Conservation (phyloP, 2,329 filamentous ascomycete species). For the Scytalidium lignicola region DNA sequence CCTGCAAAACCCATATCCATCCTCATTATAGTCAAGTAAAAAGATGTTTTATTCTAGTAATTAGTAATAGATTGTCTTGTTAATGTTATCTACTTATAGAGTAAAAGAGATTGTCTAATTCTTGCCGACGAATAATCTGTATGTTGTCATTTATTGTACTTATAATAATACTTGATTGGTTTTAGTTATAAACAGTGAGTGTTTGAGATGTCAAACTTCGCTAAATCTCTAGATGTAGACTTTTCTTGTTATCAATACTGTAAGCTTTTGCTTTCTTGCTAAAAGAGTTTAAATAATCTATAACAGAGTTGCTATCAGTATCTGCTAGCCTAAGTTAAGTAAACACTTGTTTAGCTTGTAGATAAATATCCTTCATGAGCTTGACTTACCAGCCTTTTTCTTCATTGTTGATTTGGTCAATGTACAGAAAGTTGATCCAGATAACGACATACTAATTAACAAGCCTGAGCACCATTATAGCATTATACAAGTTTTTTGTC, state of each 20-base stretch:
- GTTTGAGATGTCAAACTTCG: neutral
- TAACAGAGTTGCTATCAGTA: too few relatives aligned
- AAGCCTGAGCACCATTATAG: too few relatives aligned
- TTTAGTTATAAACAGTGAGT: neutral
- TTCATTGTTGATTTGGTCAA: too few relatives aligned
- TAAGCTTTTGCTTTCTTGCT: too few relatives aligned
- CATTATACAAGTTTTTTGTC: too few relatives aligned
- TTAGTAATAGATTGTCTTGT: slow-evolving; percentile 8
- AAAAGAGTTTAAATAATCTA: too few relatives aligned
- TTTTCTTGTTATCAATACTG: neutral
- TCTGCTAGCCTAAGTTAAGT: too few relatives aligned
- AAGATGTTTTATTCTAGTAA: slow-evolving; percentile 6
- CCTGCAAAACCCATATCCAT: slow-evolving; percentile 13
- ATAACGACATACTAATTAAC: too few relatives aligned
- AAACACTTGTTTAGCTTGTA: too few relatives aligned
- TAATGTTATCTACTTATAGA: slow-evolving; percentile 11
- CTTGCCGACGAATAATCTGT: neutral
- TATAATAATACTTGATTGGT: neutral
- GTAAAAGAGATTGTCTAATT: slow-evolving; percentile 9
- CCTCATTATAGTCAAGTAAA: slow-evolving; percentile 10
- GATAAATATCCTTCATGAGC: too few relatives aligned
- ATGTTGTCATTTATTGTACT: neutral
- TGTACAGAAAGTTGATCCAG: too few relatives aligned
- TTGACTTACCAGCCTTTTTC: too few relatives aligned
- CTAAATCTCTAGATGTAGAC: neutral